phyloP scores from a whole-genome alignment of 2,329 filamentous ascomycete genomes.

The Pseudonectria buxi region DNA sequence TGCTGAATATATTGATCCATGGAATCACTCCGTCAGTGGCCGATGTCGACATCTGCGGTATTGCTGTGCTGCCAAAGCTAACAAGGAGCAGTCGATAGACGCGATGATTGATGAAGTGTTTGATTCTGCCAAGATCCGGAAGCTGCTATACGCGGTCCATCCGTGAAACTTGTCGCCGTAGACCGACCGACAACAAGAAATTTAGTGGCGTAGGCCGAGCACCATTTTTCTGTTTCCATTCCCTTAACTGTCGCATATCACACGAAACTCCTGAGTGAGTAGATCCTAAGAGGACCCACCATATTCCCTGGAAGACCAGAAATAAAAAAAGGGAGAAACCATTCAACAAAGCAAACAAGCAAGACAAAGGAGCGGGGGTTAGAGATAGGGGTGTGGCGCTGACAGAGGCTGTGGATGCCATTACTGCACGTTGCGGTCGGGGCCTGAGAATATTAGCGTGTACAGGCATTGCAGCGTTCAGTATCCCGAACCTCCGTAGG shows the following conservation, averaged over 20 bases:
- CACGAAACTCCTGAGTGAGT: slow-evolving; percentile 30
- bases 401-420: slow-evolving; percentile 7
- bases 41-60: slow-evolving; percentile 28
- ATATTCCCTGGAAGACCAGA: slow-evolving; percentile 23
- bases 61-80: slow-evolving; percentile 30
- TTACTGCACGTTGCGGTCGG: slow-evolving; percentile 24
- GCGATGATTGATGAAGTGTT: slow-evolving; percentile 33
- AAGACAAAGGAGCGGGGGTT: slow-evolving; percentile 21
- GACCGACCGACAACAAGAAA: slow-evolving; percentile 31
- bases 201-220: slow-evolving; percentile 29
- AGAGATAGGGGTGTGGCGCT: slow-evolving; percentile 17
- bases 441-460: slow-evolving; percentile 26
- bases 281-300: slow-evolving; percentile 24
- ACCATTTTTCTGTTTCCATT: slow-evolving; percentile 28
- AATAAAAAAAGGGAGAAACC: slow-evolving; percentile 18
- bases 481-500: slow-evolving; percentile 35
- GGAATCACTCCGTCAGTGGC: slow-evolving; percentile 27
- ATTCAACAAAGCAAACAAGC: slow-evolving; percentile 21
- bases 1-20: slow-evolving; percentile 27
- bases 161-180: slow-evolving; percentile 30
- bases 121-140: slow-evolving; percentile 34
- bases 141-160: slow-evolving; percentile 33
- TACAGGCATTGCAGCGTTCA: slow-evolving; percentile 11
- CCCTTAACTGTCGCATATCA: slow-evolving; percentile 31
- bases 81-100: slow-evolving; percentile 31